Conservation (phyloP, 1,139 yeast species). For the Hansenula lynferdii region DNA sequence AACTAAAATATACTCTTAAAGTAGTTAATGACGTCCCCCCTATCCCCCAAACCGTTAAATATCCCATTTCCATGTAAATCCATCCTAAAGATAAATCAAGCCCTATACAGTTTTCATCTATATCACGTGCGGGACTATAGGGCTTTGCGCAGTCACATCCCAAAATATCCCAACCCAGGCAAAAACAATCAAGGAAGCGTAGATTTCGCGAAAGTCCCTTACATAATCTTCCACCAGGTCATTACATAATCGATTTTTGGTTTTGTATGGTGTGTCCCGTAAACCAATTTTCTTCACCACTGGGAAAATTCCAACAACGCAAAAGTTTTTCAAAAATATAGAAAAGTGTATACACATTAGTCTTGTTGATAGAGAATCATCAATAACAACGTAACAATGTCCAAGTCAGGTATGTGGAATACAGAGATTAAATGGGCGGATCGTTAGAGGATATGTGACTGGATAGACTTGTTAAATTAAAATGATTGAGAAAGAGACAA, state of each 20-base stretch:
- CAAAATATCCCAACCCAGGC: too few relatives aligned
- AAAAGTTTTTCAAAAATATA: conserved; percentile 1
- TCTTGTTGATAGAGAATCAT: background rate
- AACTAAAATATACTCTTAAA: too few relatives aligned
- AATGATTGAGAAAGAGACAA: background rate
- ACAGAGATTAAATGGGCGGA: background rate
- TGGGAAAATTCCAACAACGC: conserved; percentile 1
- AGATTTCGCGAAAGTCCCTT: too few relatives aligned
- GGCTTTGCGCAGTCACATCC: too few relatives aligned
- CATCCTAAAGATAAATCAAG: too few relatives aligned
- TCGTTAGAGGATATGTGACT: background rate
- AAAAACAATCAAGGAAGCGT: too few relatives aligned
- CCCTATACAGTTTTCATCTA: too few relatives aligned
- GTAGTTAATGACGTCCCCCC: too few relatives aligned
- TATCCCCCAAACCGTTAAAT: too few relatives aligned
- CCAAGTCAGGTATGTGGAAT: conserved; percentile 5
- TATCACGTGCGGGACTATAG: too few relatives aligned
- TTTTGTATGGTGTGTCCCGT: background rate
- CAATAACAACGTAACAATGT: conserved; percentile 2
- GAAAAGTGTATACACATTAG: background rate
- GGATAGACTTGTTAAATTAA: too few relatives aligned
- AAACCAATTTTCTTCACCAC: background rate
- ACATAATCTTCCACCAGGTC: background rate
- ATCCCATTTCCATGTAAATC: too few relatives aligned
- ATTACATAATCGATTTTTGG: background rate